Evolutionary conservation across 1,284 basidiomycete genomes (phyloP), one percentile per base, ranked within the genome.

Genomic region (Austroboletus niveus): DNA sequence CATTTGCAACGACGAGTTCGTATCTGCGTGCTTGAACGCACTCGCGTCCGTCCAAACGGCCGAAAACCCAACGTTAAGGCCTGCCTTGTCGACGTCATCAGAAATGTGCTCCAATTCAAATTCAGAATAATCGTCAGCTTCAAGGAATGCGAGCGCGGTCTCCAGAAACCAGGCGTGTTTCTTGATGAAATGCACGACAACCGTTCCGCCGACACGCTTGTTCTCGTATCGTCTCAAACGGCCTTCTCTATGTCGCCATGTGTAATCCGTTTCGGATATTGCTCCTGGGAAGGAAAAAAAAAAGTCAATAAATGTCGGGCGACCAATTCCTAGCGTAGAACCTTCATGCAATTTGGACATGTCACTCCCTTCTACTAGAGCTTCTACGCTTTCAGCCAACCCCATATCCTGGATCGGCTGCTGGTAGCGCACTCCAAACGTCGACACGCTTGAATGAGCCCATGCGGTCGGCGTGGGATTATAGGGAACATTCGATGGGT

Each of bases 151-250:
- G 15, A 94, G 72, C 14, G 92, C 90, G 1, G 96, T 92, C 74
- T 99, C 96, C 58, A 93, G 71, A 72, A 93, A 98, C 96, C 95
- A 99, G 73, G 92, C 88, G 61, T 92, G 85, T 69, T 93, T 89
- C 81, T 98, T 99, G 75, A 98, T 88, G 68, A 92, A 98, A 72
- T 99, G 96, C 42, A 99, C 94, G 24, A 94, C 89, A 41, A 96
- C 82, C 1, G 96, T 99, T 5, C 96, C 96, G 3, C 96, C 96
- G 8, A 92, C 78, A 45, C 88, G 84, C 54, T 80, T 74, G 44
- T 78, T 76, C 57, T 84, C 77, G 70, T 92, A 92, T 51, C 84
- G 81, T 53, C 74, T 80, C 51, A 68, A 60, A 35, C 85, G 78
- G 36, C 87, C 87, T 74, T 92, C 88, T 34, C 89, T 81, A 56